Evolutionary conservation across 2,329 filamentous ascomycete genomes (phyloP), one percentile per base, ranked within the genome.

Genomic region (Nannizziopsis arthrosporioides): DNA sequence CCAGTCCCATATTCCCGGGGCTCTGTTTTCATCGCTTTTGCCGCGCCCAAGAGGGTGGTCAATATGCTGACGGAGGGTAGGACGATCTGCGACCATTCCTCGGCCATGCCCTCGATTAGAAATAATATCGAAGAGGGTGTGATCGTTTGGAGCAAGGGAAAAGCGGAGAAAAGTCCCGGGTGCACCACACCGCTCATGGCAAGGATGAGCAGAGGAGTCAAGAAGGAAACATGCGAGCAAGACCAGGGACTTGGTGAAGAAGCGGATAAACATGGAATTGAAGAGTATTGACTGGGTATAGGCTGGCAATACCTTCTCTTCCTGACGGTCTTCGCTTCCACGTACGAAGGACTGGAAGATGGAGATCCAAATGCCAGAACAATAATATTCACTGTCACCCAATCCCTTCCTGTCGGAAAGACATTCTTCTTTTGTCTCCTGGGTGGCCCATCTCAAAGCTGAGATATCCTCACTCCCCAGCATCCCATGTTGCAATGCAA

Each of bases 81-180:
- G 12, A 47, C 45, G 42, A 47, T 47, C 45, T 42, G 44, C 44
- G 44, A 40, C 36, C 44, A 40, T 40, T 46, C 27, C 36, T 39
- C 14, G 44, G 22, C 44, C 44, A 27, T 40, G 35, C 32, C 19
- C 36, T n/a, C 27, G 3, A 11, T 17, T 40, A 11, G 14, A 40
- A 19, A 12, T 15, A 4, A 40, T 12, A 19, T 11, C 14, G 37
- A 19, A 11, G 10, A 27, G 22, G 22, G 22, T 11, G 37, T 40
- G 37, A 11, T 40, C 11, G 17, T 11, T 40, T 18, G 9, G 37
- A 31, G 17, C 44, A 27, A 27, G 22, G 22, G 22, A 3, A 27
- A 7, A 27, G 22, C 22, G 22, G 22, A 27, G 22, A 27, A 27
- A 27, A 27, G 7, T 27, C 22, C 22, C 22, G 22, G n/a, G 4